Evolutionary conservation across 2,329 filamentous ascomycete species (phyloP), one percentile per base, ranked within the genome.

Genomic region (Penicillium occitanis): DNA sequence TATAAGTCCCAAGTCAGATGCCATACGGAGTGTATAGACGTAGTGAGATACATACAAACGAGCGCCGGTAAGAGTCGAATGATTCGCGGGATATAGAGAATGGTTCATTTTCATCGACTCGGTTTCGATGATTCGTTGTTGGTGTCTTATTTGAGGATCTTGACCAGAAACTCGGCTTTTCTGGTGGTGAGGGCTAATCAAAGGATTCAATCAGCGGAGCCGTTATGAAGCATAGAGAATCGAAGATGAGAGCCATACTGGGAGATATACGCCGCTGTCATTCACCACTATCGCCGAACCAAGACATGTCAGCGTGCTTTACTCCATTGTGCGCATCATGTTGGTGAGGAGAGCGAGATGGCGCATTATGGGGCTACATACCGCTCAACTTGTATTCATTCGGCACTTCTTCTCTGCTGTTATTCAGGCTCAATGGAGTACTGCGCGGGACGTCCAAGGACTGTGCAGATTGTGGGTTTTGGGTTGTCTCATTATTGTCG

Each of bases 81-180:
- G 93, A 97, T 80, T 98, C 95, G 73, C 94, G 87, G 44, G 93
- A 97, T 76, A 98, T 98, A 69, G 91, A 92, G 77, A 98, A 98
- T 14, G 91, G 93, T 76, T 98, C 94, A 72, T 93, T 93, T 68
- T 96, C 92, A 72, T 89, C 88, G 67, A 91, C 82, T 71, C 90
- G 87, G 74, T 85, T 88, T 65, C 86, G 82, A 74, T 87, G 85
- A 69, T 86, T 86, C 35, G 83, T 84, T 46, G 85, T 83, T 67
- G 81, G 81, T 25, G 81, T 83, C 3, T 81, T 77, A 13, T 74
- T 74, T 8, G 80, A 75, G 33, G 81, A 87, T 70, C 80, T 82
- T 64, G 81, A 81, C 93, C 93, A 97, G 72, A 92, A 90, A 68
- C 86, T 86, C 75, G 91, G 92, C 77, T 92, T 92, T 79, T 97